These are phyloP conservation scores for Neospora caninum DNA, from an alignment of 169 alveolate species.

Conservation along the genomic window DNA sequence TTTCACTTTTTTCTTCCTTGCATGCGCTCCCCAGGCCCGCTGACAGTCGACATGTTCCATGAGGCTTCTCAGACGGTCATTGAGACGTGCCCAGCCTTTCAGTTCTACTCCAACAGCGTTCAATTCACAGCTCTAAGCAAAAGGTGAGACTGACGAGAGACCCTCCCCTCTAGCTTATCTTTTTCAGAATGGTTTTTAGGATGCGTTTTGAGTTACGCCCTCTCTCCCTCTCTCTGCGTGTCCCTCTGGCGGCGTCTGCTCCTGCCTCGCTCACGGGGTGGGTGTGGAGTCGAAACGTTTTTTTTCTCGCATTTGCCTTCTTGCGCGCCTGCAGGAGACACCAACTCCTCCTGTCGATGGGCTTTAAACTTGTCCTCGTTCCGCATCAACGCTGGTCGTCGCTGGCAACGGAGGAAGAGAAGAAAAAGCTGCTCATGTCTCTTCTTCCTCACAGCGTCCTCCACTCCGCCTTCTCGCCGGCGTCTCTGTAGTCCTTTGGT, in stretches of 20 bases:
- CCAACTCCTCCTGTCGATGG: slow-evolving; percentile 54
- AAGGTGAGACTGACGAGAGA: neutral
- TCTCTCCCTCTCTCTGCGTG: neutral
- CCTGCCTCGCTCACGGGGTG: neutral
- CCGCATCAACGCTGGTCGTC: slow-evolving; percentile 42
- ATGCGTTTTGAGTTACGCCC: neutral
- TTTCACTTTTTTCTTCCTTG: too few relatives aligned
- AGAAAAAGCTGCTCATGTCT: neutral
- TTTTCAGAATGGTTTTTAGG: too few relatives aligned
- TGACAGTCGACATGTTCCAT: slow-evolving; percentile 16
- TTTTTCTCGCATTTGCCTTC: too few relatives aligned
- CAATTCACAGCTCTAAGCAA: slow-evolving; percentile 41
- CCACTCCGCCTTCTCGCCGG: neutral
- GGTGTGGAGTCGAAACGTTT: too few relatives aligned
- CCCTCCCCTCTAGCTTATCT: too few relatives aligned
- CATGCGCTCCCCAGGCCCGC: slow-evolving; percentile 41
- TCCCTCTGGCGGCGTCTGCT: neutral
- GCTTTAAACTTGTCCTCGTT: slow-evolving; percentile 32
- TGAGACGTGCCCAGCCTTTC: slow-evolving; percentile 41
- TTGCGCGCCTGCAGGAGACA: slow-evolving; percentile 35
- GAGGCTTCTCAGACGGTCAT: neutral
- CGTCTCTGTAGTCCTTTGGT: neutral
- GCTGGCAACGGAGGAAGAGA: slow-evolving; percentile 19
- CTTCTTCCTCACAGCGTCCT: slow-evolving; percentile 31
- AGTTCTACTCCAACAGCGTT: slow-evolving; percentile 47